Base-by-base conservation (phyloP, 345 rosid species). In the Eucalyptus paniculata region DNA sequence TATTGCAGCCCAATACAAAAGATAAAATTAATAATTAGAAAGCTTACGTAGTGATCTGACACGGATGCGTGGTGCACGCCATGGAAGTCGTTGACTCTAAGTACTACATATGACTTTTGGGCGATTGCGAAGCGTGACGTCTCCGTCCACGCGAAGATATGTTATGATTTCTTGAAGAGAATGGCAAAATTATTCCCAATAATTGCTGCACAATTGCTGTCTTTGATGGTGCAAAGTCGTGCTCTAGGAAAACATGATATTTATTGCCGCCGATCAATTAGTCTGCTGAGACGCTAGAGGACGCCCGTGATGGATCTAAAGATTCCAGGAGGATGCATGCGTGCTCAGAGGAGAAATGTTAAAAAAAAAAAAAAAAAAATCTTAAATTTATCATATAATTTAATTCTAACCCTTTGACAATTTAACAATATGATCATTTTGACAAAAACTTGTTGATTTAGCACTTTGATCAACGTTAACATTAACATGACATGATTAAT, bases 371-470 rank as follows among this genome's bases (percentile, higher is more conserved):
- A 51, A 50, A 1, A 60, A 11, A 0, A 58, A 58, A 5, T 24
- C 67, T 30, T 12, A 28, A 60, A 60, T 12, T 5, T 26, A 60
- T 60, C 4, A 28, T 28, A 28, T 3, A 26, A 60, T 60, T 60
- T 60, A 60, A 13, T 3, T 0, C 1, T 13, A 12, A 28, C 15
- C 4, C 4, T 12, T 28, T 2, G 7, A 60, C 0, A 3, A 60
- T 60, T 12, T 28, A 4, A 2, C 17, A 28, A 28, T 60, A 1
- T 12, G 12, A 1, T 5, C 4, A 60, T 28, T 60, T 12, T 60
- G 12, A 26, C 15, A 9, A 26, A 0, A 60, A 28, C 13, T 60
- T 12, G n/a, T 0, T 0, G 1, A 60, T 26, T 3, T 26, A 6
- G n/a, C n/a, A 28, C 28, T 11, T 58, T 24, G 3, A 11, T 58